Conservation (phyloP, 2,329 filamentous ascomycete genomes). For the Clonostachys byssicola region DNA sequence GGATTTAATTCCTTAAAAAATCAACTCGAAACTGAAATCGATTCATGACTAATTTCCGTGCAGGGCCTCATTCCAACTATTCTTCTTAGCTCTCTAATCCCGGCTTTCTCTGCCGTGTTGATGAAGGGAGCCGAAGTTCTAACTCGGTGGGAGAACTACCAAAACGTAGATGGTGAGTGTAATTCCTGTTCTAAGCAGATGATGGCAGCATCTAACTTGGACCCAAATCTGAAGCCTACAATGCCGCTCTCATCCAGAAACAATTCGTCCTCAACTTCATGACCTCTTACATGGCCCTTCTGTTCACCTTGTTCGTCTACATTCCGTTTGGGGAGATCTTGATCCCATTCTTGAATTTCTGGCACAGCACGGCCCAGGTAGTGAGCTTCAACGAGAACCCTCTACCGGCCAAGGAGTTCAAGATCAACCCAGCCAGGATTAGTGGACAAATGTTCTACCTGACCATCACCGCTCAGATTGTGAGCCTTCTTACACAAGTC, state of each 20-base stretch:
- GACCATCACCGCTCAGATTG: constrained; percentile 87
- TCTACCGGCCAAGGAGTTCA: constrained; percentile 61
- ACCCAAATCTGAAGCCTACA: constrained; percentile 50
- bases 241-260: constrained; percentile 83
- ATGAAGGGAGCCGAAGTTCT: constrained; percentile 73
- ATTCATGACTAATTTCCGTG: constrained; percentile 5
- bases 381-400: constrained; percentile 75
- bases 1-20: background rate
- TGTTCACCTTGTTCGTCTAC: constrained; percentile 90
- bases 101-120: constrained; percentile 71
- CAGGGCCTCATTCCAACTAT: constrained; percentile 85
- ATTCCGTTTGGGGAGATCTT: constrained; percentile 85
- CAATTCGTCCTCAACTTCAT: constrained; percentile 96
- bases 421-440: constrained; percentile 78
- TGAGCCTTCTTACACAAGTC: constrained; percentile 81
- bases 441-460: constrained; percentile 94
- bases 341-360: constrained; percentile 81
- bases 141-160: constrained; percentile 87
- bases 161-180: constrained; percentile 65
- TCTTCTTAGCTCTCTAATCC: constrained; percentile 77
- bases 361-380: constrained; percentile 68
- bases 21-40: too few relatives aligned
- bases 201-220: background rate
- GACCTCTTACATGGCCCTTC: constrained; percentile 88
- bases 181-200: background rate